Evolutionary conservation across 2,329 filamentous ascomycete species (phyloP).

Genomic region (Nectriaceae sp.): DNA sequence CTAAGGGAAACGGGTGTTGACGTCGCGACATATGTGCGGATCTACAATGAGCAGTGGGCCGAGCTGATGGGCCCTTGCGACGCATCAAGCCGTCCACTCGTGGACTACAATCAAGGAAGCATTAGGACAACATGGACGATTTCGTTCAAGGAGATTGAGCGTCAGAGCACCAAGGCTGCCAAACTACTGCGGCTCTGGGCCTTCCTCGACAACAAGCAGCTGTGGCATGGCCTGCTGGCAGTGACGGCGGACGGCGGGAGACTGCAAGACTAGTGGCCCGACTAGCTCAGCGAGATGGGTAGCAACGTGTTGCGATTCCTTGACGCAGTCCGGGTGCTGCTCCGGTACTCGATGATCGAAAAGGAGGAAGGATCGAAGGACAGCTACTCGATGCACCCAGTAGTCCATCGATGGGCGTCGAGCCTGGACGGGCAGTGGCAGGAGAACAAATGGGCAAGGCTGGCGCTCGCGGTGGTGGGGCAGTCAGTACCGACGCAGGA

Average conservation of each 20-base stretch:
- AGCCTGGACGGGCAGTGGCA: too few relatives aligned
- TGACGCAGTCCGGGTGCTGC: too few relatives aligned
- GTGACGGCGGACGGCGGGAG: too few relatives aligned
- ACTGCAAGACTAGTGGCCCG: slow-evolving; percentile 1
- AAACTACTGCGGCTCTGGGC: slow-evolving; percentile 6
- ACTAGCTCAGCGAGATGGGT: neutral
- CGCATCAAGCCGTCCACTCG: neutral
- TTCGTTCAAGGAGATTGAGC: slow-evolving; percentile 3
- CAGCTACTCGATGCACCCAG: too few relatives aligned
- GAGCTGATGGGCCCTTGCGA: slow-evolving; percentile 2
- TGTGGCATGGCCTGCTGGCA: slow-evolving; percentile 7
- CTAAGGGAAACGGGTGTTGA: too few relatives aligned
- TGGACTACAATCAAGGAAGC: slow-evolving; percentile 3
- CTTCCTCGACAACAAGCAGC: slow-evolving; percentile 7
- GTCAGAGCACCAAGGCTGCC: neutral
- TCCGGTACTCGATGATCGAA: too few relatives aligned
- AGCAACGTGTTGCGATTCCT: too few relatives aligned
- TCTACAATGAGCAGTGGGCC: slow-evolving; percentile 2
- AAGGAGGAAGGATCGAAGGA: too few relatives aligned
- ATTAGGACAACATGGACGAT: slow-evolving; percentile 1
- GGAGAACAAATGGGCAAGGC: too few relatives aligned
- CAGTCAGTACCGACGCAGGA: too few relatives aligned
- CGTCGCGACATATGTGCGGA: neutral
- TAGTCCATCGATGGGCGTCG: too few relatives aligned
- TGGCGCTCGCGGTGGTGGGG: too few relatives aligned